phyloP scores from a whole-genome alignment of 2,329 filamentous ascomycete species.

The Ophiostoma tasmaniense region DNA sequence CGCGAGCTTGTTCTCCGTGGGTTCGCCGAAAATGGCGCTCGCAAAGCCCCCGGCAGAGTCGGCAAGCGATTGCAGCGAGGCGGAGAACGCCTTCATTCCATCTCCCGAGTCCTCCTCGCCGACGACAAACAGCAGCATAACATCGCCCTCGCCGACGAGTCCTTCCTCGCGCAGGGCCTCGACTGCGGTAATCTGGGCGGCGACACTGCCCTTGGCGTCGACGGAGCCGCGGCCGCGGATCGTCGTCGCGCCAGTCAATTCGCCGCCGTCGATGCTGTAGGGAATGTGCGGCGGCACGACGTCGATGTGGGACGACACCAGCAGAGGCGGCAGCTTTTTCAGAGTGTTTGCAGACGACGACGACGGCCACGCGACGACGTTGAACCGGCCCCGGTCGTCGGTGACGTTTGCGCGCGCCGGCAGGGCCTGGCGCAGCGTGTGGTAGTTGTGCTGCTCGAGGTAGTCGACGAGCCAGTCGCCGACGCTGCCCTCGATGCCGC shows the following conservation, averaged over 20 bases:
- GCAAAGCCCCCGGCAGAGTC: conserved; percentile 34
- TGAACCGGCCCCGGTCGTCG: conserved; percentile 47
- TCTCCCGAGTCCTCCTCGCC: conserved; percentile 76
- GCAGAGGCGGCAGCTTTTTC: conserved; percentile 38
- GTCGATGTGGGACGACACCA: conserved; percentile 79
- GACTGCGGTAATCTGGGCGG: conserved; percentile 64
- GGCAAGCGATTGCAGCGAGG: conserved; percentile 22
- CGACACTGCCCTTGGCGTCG: conserved; percentile 62
- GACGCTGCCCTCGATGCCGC: conserved; percentile 58
- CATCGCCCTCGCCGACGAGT: conserved; percentile 34
- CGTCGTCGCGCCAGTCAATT: conserved; percentile 30
- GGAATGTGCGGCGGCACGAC: conserved; percentile 65
- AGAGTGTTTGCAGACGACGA: background rate
- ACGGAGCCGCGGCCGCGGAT: conserved; percentile 69
- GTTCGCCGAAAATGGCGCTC: conserved; percentile 83
- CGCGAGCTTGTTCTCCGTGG: conserved; percentile 79
- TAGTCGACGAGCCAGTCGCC: conserved; percentile 61
- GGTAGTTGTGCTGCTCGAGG: conserved; percentile 43
- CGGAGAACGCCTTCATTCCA: conserved; percentile 60
- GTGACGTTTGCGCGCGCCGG: conserved; percentile 25
- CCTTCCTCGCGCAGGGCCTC: conserved; percentile 40
- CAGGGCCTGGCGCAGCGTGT: conserved; percentile 36
- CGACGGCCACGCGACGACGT: conserved; percentile 62
- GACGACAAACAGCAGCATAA: conserved; percentile 60
- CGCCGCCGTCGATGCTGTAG: conserved; percentile 48